Evolutionary conservation across 257 asterid genomes (phyloP), one percentile per base, ranked within the genome.

Genomic region (Plantago ovata): DNA sequence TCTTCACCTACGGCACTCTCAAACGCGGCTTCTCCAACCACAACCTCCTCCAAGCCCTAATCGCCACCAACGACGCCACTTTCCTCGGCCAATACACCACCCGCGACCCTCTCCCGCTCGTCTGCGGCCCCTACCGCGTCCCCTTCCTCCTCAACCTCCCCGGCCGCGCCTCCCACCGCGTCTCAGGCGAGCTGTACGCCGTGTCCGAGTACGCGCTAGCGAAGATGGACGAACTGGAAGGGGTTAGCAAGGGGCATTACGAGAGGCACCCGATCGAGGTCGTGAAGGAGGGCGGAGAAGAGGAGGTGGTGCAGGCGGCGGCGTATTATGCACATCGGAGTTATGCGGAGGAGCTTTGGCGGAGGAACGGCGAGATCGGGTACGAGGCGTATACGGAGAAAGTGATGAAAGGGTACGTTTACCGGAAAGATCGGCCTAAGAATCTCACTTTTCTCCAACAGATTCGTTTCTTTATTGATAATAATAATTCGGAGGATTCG

Each of bases 71-170:
- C 54, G 89, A 87, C 70, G 94, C 85, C 58, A 33, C 85, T 11
- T 82, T 64, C 58, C 49, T 78, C 67, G 94, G 85, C 73, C 49
- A 56, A 40, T 70, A 76, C 77, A 80, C 69, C 56, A 80, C 96
- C 36, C 50, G 59, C 56, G 65, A 66, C 21, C 53, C 43, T 2
- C 77, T 84, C 16, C 96, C 96, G 40, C 86, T 87, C 71, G 92
- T 87, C 6, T 87, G 94, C 65, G 92, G 94, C 3, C 96, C 96
- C 33, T 84, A 67, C 80, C 75, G 89, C 43, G 96, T 87, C 28
- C 94, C 96, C 9, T 84, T 87, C 77, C 94, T 87, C 72, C 84
- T 87, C 76, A 80, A 87, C 62, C 68, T 84, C 63, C 92, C 91
- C 48, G 81, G 79, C 57, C 70, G 39, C 21, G 91, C 81, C n/a